These are phyloP conservation scores for Mayamaea pseudoterrestris DNA, from an alignment of 108 stramenopile genomes.

Conservation along the genomic window DNA sequence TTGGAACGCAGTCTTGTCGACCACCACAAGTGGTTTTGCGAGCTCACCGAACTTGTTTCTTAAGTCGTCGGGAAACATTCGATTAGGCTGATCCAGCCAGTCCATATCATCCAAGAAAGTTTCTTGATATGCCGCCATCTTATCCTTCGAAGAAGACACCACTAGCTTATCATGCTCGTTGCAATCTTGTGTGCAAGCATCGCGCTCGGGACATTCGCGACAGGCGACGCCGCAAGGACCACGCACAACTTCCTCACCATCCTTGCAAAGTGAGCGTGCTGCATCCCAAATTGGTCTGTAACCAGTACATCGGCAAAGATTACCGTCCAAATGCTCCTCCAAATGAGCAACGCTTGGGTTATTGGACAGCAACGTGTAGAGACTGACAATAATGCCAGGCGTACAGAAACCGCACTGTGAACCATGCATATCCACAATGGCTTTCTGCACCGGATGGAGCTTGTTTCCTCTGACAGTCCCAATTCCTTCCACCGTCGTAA, in stretches of 20 bases:
- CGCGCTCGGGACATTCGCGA: constrained; percentile 61
- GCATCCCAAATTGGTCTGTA: constrained; percentile 97
- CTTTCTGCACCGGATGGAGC: constrained; percentile 85
- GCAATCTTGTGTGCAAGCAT: constrained; percentile 61
- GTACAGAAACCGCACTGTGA: constrained; percentile 97
- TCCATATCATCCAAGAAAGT: constrained; percentile 15
- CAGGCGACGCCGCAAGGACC: constrained; percentile 72
- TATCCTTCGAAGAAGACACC: constrained; percentile 41
- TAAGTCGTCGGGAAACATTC: constrained; percentile 62
- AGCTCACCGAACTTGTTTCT: constrained; percentile 11
- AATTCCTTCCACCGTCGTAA: constrained; percentile 90
- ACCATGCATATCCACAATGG: constrained; percentile 89
- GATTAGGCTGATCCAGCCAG: constrained; percentile 57
- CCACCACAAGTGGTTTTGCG: constrained; percentile 51
- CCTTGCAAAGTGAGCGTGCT: constrained; percentile 57
- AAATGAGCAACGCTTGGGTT: constrained; percentile 25
- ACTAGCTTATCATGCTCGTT: constrained; percentile 35
- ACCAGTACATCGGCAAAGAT: constrained; percentile 92
- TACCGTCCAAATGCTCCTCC: constrained; percentile 92
- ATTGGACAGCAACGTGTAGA: constrained; percentile 79
- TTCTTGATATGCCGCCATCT: constrained; percentile 31
- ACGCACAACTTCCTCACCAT: constrained; percentile 26
- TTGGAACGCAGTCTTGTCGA: constrained; percentile 44
- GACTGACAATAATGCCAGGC: constrained; percentile 88
- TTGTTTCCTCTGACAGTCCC: constrained; percentile 58